phyloP scores from a whole-genome alignment of 2,329 filamentous ascomycete species.

The Hirsutella thompsonii region DNA sequence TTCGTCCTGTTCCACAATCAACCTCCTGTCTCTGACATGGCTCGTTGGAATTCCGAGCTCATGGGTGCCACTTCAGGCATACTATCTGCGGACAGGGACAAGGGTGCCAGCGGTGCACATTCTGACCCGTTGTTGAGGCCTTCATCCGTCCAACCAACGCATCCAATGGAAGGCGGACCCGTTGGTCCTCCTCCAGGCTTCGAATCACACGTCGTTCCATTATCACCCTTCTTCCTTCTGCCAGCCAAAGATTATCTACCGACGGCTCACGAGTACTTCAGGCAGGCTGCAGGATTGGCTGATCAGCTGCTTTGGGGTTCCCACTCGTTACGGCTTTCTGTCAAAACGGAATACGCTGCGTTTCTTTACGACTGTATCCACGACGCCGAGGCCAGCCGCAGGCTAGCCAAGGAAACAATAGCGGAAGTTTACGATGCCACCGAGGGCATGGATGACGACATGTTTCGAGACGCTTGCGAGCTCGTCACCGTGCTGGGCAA shows the following conservation, averaged over 20 bases:
- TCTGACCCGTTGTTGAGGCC: conserved; percentile 19
- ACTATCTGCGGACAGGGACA: conserved; percentile 19
- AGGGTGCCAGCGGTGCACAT: too few species aligned
- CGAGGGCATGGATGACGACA: conserved; percentile 89
- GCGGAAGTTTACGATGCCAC: conserved; percentile 82
- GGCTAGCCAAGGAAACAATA: conserved; percentile 70
- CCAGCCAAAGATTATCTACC: conserved; percentile 72
- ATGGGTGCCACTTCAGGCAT: conserved; percentile 21
- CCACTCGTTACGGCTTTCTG: conserved; percentile 76
- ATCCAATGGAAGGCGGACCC: conserved; percentile 43
- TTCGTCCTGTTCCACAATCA: conserved; percentile 94
- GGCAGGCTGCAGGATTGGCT: conserved; percentile 61
- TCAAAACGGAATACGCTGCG: conserved; percentile 84
- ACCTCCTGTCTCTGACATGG: conserved; percentile 56
- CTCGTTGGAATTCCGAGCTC: conserved; percentile 34
- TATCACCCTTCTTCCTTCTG: conserved; percentile 62
- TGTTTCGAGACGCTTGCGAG: conserved; percentile 84
- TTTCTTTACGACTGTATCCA: conserved; percentile 91
- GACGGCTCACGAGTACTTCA: conserved; percentile 69
- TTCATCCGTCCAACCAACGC: conserved; percentile 33
- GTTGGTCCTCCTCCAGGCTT: conserved; percentile 46
- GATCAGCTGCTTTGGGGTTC: conserved; percentile 71
- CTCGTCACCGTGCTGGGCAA: conserved; percentile 75
- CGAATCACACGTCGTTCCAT: conserved; percentile 20
- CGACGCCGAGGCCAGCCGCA: conserved; percentile 62